Evolutionary conservation across 2,329 filamentous ascomycete species (phyloP).

Genomic region (Delphinella strobiligena): DNA sequence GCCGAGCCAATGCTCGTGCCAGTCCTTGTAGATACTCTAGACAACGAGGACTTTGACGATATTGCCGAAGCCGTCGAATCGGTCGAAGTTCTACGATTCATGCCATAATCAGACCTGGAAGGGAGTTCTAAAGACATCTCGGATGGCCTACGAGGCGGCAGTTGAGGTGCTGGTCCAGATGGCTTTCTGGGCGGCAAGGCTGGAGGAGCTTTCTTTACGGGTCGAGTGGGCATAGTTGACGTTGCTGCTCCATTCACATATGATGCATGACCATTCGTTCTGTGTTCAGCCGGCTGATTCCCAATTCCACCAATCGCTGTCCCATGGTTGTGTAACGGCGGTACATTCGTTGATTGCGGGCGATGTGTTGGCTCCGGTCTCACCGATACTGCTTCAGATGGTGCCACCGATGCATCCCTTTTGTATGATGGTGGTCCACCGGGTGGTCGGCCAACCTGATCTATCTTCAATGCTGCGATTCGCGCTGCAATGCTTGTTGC

Average conservation of each 20-base stretch:
- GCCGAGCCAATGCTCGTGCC: conserved; percentile 21
- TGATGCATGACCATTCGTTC: conserved; percentile 20
- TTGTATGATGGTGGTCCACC: conserved; percentile 22
- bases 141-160: conserved; percentile 8
- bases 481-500: conserved; percentile 30
- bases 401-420: conserved; percentile 16
- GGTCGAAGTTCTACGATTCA: conserved; percentile 28
- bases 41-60: conserved; percentile 38
- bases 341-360: conserved; percentile 12
- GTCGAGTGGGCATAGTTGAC: conserved; percentile 38
- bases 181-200: conserved; percentile 31
- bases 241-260: conserved; percentile 31
- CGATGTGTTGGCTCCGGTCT: conserved; percentile 7
- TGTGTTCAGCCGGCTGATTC: conserved; percentile 25
- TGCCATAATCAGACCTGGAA: conserved; percentile 11
- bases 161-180: conserved; percentile 24
- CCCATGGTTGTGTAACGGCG: conserved; percentile 2
- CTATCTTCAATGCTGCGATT: conserved; percentile 36
- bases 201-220: conserved; percentile 18
- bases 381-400: conserved; percentile 4
- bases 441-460: conserved; percentile 29
- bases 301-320: conserved; percentile 16
- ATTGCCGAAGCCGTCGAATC: conserved; percentile 34
- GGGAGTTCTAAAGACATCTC: conserved; percentile 6
- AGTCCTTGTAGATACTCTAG: conserved; percentile 35